Conservation (phyloP, 345 rosid genomes). For the Microthlaspi erraticum region DNA sequence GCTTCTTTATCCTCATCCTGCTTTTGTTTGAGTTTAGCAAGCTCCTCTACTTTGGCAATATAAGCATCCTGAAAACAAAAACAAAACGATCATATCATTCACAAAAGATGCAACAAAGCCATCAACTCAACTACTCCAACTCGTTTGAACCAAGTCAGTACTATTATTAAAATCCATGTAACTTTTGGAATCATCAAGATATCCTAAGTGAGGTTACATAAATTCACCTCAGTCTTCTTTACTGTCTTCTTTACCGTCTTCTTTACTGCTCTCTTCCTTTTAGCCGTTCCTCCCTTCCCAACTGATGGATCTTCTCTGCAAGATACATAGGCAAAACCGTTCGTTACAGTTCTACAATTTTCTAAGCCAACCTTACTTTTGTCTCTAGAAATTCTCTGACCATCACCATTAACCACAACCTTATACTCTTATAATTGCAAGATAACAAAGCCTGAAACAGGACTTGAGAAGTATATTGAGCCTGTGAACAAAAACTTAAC, state of each 20-base stretch:
- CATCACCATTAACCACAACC: constrained; percentile 1
- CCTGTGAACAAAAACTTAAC: neutral
- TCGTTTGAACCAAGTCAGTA: constrained; percentile 1
- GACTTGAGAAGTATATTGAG: neutral
- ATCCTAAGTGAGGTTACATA: neutral
- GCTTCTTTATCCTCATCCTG: constrained; percentile 79
- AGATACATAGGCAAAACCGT: neutral
- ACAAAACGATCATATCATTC: neutral
- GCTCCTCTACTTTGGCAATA: constrained; percentile 60
- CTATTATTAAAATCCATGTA: neutral
- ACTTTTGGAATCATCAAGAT: neutral
- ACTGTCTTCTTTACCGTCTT: neutral
- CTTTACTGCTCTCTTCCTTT: constrained; percentile 9
- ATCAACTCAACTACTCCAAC: neutral
- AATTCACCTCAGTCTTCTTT: constrained; percentile 35
- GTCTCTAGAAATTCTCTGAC: neutral
- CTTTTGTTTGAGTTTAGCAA: constrained; percentile 71
- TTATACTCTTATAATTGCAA: neutral
- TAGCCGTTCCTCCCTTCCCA: neutral
- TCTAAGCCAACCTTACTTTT: constrained; percentile 3
- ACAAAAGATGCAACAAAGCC: constrained; percentile 14
- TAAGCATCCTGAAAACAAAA: constrained; percentile 55
- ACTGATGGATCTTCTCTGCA: constrained; percentile 32
- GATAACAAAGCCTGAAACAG: constrained; percentile 5
- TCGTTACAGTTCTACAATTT: neutral